Evolutionary conservation across 2,329 filamentous ascomycete genomes (phyloP), one percentile per base, ranked within the genome.

Genomic region (Aspergillus texensis): DNA sequence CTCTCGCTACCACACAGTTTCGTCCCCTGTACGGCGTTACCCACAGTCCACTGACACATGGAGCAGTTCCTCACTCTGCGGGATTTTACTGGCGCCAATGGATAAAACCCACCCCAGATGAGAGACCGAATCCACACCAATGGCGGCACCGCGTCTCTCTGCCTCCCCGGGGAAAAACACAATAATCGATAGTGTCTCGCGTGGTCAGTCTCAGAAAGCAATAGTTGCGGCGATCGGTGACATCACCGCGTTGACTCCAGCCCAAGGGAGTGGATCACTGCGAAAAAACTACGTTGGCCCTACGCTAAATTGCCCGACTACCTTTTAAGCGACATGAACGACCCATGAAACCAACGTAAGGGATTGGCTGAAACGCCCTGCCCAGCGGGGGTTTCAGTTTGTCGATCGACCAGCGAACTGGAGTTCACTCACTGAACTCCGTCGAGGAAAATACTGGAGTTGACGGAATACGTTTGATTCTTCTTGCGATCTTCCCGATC

Each of bases 221-320:
- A 69, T 69, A 69, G 63, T 62, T 62, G 50, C 26, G 67, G 48
- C 58, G 66, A 66, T 69, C 67, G 24, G 53, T 68, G 56, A 69
- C 65, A 66, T 65, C 62, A 65, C 57, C 12, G 45, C 45, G 21
- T 34, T 12, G 32, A 34, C 32, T 12, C 32, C 10, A 11, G 21
- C 45, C 41, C 39, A 34, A 30, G 36, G 9, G 19, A 50, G 24
- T 30, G 30, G 11, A 30, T 16, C 5, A 6, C 34, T 36, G 34
- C 0, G 12, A 16, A 36, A 12, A 14, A 36, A 19, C 28, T 12
- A 5, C 19, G 48, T 30, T 53, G 58, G 46, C 36, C 24, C 19
- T 24, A 54, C 50, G 57, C 41, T 39, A 62, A 59, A 60, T 32
- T 34, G 52, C 45, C 54, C 43, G 54, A 57, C 16, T 30, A 50